These are phyloP conservation scores for Citrus reticulata DNA, from an alignment of 345 rosid genomes.

Conservation along the genomic window DNA sequence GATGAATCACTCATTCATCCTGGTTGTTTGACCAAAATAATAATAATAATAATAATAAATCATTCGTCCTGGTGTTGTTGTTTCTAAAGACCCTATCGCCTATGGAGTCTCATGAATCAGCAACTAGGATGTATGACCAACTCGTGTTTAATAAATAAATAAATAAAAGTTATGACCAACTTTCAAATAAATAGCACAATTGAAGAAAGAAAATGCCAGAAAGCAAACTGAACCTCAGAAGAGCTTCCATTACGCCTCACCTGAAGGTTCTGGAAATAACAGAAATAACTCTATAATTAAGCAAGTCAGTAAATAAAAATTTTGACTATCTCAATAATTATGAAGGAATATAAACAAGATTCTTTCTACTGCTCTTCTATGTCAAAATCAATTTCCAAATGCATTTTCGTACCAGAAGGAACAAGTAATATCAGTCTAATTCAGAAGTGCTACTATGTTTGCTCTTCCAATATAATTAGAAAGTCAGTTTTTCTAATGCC, in stretches of 20 bases:
- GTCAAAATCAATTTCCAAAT: conserved; percentile 15
- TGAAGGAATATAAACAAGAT: conserved; percentile 7
- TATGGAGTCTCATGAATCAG: background rate
- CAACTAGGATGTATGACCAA: background rate
- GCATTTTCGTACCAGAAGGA: background rate
- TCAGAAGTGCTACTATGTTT: background rate
- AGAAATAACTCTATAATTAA: too few species aligned
- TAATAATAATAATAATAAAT: background rate
- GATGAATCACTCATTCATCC: background rate
- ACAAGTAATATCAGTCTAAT: background rate
- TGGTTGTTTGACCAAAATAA: too few species aligned
- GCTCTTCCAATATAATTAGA: conserved; percentile 7
- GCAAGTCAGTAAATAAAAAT: background rate
- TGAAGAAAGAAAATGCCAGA: background rate
- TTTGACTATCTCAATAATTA: background rate
- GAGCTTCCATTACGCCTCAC: background rate
- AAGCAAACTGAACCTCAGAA: background rate
- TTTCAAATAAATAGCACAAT: too few species aligned
- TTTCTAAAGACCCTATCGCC: background rate
- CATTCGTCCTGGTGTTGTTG: background rate
- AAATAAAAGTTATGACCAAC: too few species aligned
- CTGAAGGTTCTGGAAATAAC: too few species aligned
- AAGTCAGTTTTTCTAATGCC: conserved; percentile 25
- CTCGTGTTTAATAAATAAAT: background rate
- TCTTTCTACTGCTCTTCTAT: background rate